Evolutionary conservation across 352 stramenopile genomes (phyloP), one percentile per base, ranked within the genome.

Genomic region (Pythium insidiosum): DNA sequence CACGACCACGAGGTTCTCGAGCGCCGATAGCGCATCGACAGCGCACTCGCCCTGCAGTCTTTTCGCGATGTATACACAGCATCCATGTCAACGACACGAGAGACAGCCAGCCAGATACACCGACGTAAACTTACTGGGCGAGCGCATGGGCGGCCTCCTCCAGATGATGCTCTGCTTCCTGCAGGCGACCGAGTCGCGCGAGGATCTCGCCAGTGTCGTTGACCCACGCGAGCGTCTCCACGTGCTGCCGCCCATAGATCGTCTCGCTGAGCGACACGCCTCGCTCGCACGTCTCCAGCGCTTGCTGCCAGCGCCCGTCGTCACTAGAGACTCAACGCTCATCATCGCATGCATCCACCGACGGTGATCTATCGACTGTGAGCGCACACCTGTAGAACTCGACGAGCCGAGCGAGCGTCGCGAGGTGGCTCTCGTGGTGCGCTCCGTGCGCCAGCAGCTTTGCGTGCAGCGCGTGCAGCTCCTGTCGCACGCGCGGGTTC

Each of bases 1-100:
- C 3, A 63, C 61, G 12, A 80, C 63, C 6, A 66, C 63, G 11
- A 68, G n/a, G 37, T 82, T 86, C 56, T 86, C 73, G 3, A 84
- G 43, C 6, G 59, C 57, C 1, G 43, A 22, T 11, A 61, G 38
- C 4, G 62, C 53, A 30, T 72, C 53, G 3, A 57, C 56, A 38
- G 67, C 56, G 12, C 11, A 45, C 30, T 73, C 61, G 9, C 68
- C 62, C 38, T 65, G 62, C 30, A 67, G 47, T 6, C 67, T 76
- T 16, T 38, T 11, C 6, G 28, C 15, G 15, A 34, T n/a, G n/a
- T n/a, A n/a, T n/a, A n/a, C n/a, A n/a, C n/a, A n/a, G n/a, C n/a
- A n/a, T n/a, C n/a, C n/a, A n/a, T n/a, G n/a, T n/a, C n/a, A n/a
- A n/a, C n/a, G n/a, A n/a, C n/a, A n/a, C n/a, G n/a, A n/a, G n/a